A percentile compares a stretch with the other conserved stretches of the same genome.
phyloP scores from a whole-genome alignment of 139 green algal genomes.

The Chlamydomonas asymmetrica region DNA sequence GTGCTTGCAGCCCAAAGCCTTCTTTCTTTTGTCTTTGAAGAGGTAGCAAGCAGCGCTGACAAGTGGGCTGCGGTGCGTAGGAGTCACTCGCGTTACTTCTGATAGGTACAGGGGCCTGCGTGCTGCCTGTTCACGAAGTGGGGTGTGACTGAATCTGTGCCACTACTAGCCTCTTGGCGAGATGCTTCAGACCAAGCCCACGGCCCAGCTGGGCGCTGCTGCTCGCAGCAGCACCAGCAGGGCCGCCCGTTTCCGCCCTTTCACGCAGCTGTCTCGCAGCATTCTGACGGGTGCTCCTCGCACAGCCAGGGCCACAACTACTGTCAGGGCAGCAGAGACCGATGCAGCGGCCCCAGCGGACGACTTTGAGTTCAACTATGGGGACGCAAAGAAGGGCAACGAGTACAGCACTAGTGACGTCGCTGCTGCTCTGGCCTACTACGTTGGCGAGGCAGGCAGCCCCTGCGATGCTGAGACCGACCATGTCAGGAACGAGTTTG shows the following conservation, averaged over 20 bases:
- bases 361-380: constrained; percentile 46
- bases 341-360: constrained; percentile 10
- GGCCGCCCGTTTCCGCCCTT: constrained; percentile 18
- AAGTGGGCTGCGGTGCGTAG: too few relatives aligned
- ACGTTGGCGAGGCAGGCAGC: constrained; percentile 22
- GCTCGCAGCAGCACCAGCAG: constrained; percentile 19
- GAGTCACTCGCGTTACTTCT: too few relatives aligned
- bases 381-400: constrained; percentile 46
- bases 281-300: constrained; percentile 7
- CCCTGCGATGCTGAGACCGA: constrained; percentile 9
- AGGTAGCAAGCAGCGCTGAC: too few relatives aligned
- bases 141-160: too few relatives aligned
- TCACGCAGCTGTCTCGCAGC: constrained; percentile 16
- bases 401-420: constrained; percentile 43
- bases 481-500: constrained; percentile 13
- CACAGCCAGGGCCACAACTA: too few relatives aligned
- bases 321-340: constrained; percentile 16
- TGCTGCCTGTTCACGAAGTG: too few relatives aligned
- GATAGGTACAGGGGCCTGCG: too few relatives aligned
- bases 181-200: constrained; percentile 14
- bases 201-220: too few relatives aligned
- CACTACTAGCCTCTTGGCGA: too few relatives aligned
- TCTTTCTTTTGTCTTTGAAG: too few relatives aligned
- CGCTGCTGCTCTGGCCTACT: constrained; percentile 38
- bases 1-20: too few relatives aligned